Evolutionary conservation across 768 basidiomycete species (phyloP), one percentile per base, ranked within the genome.

Genomic region (Termitomyces sp.): DNA sequence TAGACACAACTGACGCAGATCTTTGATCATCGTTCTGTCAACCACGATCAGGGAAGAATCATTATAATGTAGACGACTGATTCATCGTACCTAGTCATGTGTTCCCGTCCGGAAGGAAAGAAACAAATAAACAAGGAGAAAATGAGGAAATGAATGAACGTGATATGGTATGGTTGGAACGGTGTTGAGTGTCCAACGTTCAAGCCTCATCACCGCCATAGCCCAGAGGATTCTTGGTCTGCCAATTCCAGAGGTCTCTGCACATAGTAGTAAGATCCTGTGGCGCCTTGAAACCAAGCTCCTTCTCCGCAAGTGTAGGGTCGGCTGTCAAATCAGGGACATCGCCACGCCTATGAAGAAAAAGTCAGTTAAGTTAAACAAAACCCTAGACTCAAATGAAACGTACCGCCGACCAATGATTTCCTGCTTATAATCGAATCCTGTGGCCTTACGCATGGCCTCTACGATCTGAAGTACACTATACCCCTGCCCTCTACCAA

Each of bases 201-300:
- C 30, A 55, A 47, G 28, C 55, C 28, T 57, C 32, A 13, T 52
- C 54, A 36, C 49, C 40, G 20, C 54, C 68, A 63, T 91, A 97
- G 3, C 95, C 95, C 33, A 82, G 69, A 7, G 91, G 92, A 67
- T 97, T 92, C 72, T 86, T 91, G n/a, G 85, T 86, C 77, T 98
- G 96, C 93, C 95, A 99, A 76, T 95, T 95, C 97, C 97, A 98
- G 66, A 97, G 78, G 74, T 99, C 97, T 57, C 84, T 79, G 74
- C 97, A 98, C 93, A 98, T 98, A 57, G 87, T 87, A 62, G 94
- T 88, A 48, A 99, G 80, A 66, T 86, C 80, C 67, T 85, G 81
- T 30, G 81, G 78, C 13, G 96, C 96, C 61, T 84, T 83, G 82
- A 98, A 99, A 6, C 93, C 93, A 33, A 99, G 87, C 71, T 98